Evolutionary conservation across 352 stramenopile species (phyloP), one percentile per base, ranked within the genome.

Genomic region (Globisporangium nagaii): DNA sequence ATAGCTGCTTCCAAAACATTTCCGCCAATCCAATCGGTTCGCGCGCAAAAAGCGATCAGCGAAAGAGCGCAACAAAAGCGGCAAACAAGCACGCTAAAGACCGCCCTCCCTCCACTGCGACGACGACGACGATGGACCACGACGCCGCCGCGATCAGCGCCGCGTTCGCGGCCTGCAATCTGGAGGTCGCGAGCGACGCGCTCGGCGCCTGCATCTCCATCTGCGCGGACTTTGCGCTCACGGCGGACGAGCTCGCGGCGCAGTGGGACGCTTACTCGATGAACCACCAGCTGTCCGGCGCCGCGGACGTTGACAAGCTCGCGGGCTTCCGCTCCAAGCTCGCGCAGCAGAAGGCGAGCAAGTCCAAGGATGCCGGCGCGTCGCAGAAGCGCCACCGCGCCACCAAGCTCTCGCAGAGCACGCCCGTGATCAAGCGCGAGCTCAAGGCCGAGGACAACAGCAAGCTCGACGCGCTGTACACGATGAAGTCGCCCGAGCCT

Each of bases 241-340:
- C 74, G n/a, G 79, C 77, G 35, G 79, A 89, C 46, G 77, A 88
- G 47, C 72, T 94, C 52, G 80, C 76, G 31, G 79, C 79, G 54
- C 78, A 88, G 43, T 94, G 84, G 78, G 84, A 94, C 53, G 79
- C 82, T 4, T 92, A 88, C 68, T 90, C 81, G 43, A 91, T 92
- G 78, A 94, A 94, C 68, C 51, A 91, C 61, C 76, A 91, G 45
- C 63, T 93, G 17, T 66, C 61, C 10, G 79, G 79, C 25, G 60
- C 75, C 8, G 79, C 79, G 2, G 69, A 77, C 44, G 54, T 67
- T 20, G 79, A 90, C 39, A 73, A 76, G 39, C 68, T 93, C 43
- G 67, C 67, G 28, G 77, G 70, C 28, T 90, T 93, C 54, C 81
- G 81, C 57, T 88, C 80, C 41, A 78, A 81, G 44, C 56, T 93